Evolutionary conservation across 768 basidiomycete species (phyloP).

Genomic region (Tulasnella sp.): DNA sequence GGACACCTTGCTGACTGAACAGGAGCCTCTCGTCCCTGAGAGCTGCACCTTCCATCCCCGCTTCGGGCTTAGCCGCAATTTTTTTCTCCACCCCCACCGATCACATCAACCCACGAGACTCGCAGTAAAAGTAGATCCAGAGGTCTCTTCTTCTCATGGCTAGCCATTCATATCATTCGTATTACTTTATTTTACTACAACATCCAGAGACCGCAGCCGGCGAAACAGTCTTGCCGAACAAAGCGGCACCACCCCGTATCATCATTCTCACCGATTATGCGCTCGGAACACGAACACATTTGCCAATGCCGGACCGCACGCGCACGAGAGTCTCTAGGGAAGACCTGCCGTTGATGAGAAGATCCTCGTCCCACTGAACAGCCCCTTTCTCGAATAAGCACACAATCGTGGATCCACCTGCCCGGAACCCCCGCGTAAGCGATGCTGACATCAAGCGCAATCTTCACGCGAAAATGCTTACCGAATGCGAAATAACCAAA

Average conservation of each 20-base stretch:
- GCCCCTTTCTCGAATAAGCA: conserved; percentile 77
- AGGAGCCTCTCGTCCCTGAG: neutral
- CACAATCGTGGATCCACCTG: conserved; percentile 89
- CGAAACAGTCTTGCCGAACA: neutral
- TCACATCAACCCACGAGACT: neutral
- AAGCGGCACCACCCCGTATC: neutral
- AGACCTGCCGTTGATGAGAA: conserved; percentile 73
- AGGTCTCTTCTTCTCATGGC: neutral
- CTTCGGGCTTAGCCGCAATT: neutral
- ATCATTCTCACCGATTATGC: neutral
- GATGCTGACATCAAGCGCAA: neutral
- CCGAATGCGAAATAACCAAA: conserved; percentile 95
- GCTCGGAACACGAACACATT: neutral
- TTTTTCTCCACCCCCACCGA: neutral
- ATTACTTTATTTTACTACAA: neutral
- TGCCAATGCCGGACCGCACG: conserved; percentile 79
- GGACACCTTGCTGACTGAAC: conserved; percentile 8
- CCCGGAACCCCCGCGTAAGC: neutral
- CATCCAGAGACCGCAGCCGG: neutral
- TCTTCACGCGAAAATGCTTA: conserved; percentile 32
- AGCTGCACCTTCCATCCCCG: neutral
- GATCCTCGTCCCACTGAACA: conserved; percentile 87
- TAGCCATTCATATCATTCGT: neutral
- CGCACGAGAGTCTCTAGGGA: conserved; percentile 86
- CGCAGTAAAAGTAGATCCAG: neutral